Conservation (phyloP, 139 green algal species). For the Coelastrella sp. region DNA sequence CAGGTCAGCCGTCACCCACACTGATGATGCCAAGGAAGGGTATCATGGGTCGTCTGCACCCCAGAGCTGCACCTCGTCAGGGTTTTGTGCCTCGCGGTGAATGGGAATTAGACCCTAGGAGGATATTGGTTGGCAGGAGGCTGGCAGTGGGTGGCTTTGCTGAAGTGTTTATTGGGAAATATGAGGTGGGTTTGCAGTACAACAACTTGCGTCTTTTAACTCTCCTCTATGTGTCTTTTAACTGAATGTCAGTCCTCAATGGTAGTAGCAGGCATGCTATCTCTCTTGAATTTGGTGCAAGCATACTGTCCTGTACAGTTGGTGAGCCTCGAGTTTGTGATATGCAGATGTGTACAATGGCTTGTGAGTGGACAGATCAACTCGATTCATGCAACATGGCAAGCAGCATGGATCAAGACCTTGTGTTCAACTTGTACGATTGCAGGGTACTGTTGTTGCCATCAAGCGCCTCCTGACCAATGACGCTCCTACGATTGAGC, state of each 20-base stretch:
- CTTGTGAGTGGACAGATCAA: too few relatives aligned
- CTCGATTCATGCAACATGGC: not conserved
- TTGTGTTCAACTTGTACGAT: not conserved
- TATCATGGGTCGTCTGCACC: not conserved
- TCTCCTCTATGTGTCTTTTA: too few relatives aligned
- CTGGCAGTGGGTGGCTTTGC: slow-evolving; percentile 74
- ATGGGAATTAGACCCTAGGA: slow-evolving; percentile 66
- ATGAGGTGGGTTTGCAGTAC: slow-evolving; percentile 56
- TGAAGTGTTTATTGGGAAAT: slow-evolving; percentile 76
- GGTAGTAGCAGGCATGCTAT: too few relatives aligned
- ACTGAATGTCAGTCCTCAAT: too few relatives aligned
- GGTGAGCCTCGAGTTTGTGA: too few relatives aligned
- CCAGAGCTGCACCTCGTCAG: not conserved
- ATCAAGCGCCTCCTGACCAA: slow-evolving; percentile 73
- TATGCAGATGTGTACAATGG: too few relatives aligned
- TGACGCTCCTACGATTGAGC: slow-evolving; percentile 56
- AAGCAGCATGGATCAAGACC: too few relatives aligned
- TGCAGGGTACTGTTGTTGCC: slow-evolving; percentile 73
- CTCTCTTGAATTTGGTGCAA: not conserved
- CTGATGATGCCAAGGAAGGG: not conserved
- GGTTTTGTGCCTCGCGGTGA: slow-evolving; percentile 41
- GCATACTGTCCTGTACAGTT: not conserved
- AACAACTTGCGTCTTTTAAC: too few relatives aligned
- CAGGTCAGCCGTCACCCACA: not conserved
- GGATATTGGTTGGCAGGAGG: slow-evolving; percentile 56